Evolutionary conservation across 1,284 basidiomycete genomes (phyloP).

Genomic region (Ceraceosorus guamensis): DNA sequence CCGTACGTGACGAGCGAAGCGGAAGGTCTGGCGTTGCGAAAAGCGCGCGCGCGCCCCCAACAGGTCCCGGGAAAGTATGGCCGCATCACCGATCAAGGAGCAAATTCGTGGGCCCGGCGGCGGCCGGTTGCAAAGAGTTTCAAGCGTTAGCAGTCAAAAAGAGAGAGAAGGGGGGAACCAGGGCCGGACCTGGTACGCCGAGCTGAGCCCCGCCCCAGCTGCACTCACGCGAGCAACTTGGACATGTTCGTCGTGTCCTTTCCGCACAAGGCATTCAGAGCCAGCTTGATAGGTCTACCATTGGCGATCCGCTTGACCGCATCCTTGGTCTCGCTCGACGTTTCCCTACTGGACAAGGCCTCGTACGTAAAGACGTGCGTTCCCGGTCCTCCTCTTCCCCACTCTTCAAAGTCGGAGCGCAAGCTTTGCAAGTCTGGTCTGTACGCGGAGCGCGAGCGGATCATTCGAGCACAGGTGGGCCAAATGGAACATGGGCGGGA

Average conservation of each 20-base stretch:
- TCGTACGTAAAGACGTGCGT: constrained; percentile 58
- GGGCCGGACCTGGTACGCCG: neutral
- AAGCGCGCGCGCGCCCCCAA: neutral
- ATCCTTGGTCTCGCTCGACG: constrained; percentile 5
- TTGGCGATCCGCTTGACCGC: constrained; percentile 8
- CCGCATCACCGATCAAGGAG: no score
- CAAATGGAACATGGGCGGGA: neutral
- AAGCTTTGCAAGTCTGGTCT: constrained; percentile 4
- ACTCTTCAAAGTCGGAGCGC: constrained; percentile 1
- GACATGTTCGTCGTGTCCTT: constrained; percentile 63
- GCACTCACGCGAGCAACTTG: constrained; percentile 56
- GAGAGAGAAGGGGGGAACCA: neutral
- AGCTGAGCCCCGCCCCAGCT: neutral
- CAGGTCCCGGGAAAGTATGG: no score
- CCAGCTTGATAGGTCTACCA: constrained; percentile 52
- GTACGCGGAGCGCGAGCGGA: neutral
- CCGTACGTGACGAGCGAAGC: constrained; percentile 75
- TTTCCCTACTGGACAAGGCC: constrained; percentile 45
- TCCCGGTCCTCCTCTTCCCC: constrained; percentile 4
- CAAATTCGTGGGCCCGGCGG: no score
- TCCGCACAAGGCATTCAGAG: constrained; percentile 73
- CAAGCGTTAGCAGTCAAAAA: no score
- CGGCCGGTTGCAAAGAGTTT: no score
- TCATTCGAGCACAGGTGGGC: neutral
- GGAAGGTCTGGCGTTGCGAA: constrained; percentile 6